phyloP scores from a whole-genome alignment of 345 rosid species.

The Citrus sp. region DNA sequence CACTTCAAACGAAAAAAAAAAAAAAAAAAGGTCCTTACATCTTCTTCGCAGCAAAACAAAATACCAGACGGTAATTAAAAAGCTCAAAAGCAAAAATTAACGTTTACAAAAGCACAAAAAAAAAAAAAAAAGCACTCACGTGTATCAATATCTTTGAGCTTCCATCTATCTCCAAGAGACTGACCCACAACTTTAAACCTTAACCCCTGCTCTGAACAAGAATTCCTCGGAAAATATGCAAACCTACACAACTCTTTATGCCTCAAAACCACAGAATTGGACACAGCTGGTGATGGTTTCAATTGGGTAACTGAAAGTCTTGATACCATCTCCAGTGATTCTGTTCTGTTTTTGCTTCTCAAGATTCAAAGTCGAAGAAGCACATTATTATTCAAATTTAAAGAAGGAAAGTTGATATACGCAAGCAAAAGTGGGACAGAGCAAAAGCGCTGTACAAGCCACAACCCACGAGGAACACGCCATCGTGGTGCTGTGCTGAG shows the following conservation, averaged over 20 bases:
- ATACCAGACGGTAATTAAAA: too few relatives aligned
- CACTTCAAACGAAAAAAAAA: background rate
- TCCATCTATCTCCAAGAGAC: slow-evolving; percentile 62
- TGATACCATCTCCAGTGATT: slow-evolving; percentile 17
- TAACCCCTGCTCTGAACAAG: slow-evolving; percentile 30
- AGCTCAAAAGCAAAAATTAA: background rate
- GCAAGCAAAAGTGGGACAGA: background rate
- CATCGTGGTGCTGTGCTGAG: too few relatives aligned
- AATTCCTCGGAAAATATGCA: slow-evolving; percentile 21
- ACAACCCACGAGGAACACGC: background rate
- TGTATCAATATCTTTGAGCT: slow-evolving; percentile 60
- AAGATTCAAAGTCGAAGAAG: background rate
- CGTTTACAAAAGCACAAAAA: background rate
- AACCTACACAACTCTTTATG: slow-evolving; percentile 22
- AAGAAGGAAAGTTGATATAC: background rate
- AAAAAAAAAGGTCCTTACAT: too few relatives aligned
- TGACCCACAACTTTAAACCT: slow-evolving; percentile 51
- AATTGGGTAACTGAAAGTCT: slow-evolving; percentile 18
- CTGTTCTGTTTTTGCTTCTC: background rate
- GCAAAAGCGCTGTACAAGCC: background rate
- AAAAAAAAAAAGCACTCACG: slow-evolving; percentile 34
- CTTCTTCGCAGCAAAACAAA: too few relatives aligned
- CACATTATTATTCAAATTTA: background rate
- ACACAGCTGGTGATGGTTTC: slow-evolving; percentile 15
- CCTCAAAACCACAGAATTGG: slow-evolving; percentile 18